Evolutionary conservation across 331 rosid genomes (phyloP), one percentile per base, ranked within the genome.

Genomic region (Malus hybrid): DNA sequence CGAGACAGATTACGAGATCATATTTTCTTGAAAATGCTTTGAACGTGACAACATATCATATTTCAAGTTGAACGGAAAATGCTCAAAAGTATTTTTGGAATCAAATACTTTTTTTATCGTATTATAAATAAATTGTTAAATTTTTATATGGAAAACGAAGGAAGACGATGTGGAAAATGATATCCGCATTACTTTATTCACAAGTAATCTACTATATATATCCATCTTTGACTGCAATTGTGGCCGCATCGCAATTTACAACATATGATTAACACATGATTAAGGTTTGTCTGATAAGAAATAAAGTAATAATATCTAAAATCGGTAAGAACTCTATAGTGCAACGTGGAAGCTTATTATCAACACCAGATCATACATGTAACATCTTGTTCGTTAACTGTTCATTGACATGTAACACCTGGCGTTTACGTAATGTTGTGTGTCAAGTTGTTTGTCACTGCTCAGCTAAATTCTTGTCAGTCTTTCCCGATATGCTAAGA

Each of bases 141-240:
- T 42, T 52, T 52, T 52, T 52, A 15, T 52, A 52, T 16, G 19
- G 60, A 27, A 42, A 10, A 16, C 5, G 39, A 71, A n/a, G n/a
- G 36, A 27, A 27, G 32, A 61, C 8, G 4, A 10, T 24, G 10
- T 39, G 57, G 15, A 29, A 56, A 44, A 60, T 42, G 18, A 65
- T 34, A 66, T 33, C 52, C 50, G 6, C 10, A 66, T 33, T 11
- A 36, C 54, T 66, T 66, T 71, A 19, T 22, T 69, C 68, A 24
- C 36, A 36, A 60, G 42, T 19, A 69, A 64, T 70, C 12, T 20
- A 3, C 13, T 10, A 29, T 50, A 9, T 39, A 50, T 50, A 6
- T n/a, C 50, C 28, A 77, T 13, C 61, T 70, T 72, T 66, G 79
- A 61, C 77, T 59, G 28, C 42, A 50, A 67, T 28, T 44, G 42